phyloP scores from a whole-genome alignment of 371 early-diverging fungal genomes.

The Nematocida minor region DNA sequence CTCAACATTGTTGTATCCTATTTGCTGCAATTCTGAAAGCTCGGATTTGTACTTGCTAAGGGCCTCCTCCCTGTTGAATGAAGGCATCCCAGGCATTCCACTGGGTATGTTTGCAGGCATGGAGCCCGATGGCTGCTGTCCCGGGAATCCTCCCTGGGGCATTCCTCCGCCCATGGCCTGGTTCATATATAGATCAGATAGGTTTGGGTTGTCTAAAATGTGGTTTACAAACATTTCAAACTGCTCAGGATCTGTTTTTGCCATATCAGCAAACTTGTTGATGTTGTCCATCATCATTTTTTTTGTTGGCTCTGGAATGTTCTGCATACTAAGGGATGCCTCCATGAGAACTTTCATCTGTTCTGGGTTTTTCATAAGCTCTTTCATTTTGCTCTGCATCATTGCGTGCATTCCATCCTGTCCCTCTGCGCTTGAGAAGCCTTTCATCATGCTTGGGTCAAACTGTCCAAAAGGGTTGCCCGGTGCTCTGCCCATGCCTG shows the following conservation, averaged over 20 bases:
- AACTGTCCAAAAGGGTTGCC: neutral
- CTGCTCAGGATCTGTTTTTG: slow-evolving; percentile 43
- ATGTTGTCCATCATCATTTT: neutral
- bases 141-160: neutral
- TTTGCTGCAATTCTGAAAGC: slow-evolving; percentile 70
- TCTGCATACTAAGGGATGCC: slow-evolving; percentile 16
- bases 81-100: slow-evolving; percentile 7
- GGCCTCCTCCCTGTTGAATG: slow-evolving; percentile 41
- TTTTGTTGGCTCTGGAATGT: slow-evolving; percentile 38
- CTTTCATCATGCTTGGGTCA: neutral
- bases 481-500: neutral
- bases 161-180: neutral
- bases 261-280: slow-evolving; percentile 12
- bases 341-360: slow-evolving; percentile 37
- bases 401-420: neutral
- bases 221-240: slow-evolving; percentile 16
- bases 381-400: slow-evolving; percentile 15
- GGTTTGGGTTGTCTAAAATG: neutral
- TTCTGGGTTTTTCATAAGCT: slow-evolving; percentile 48
- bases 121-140: neutral
- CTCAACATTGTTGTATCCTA: slow-evolving; percentile 73
- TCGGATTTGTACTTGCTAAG: slow-evolving; percentile 67
- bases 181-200: neutral
- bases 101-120: neutral
- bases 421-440: neutral